Evolutionary conservation across 1,139 yeast species (phyloP), one percentile per base, ranked within the genome.

Genomic region (Geotrichum reessii): DNA sequence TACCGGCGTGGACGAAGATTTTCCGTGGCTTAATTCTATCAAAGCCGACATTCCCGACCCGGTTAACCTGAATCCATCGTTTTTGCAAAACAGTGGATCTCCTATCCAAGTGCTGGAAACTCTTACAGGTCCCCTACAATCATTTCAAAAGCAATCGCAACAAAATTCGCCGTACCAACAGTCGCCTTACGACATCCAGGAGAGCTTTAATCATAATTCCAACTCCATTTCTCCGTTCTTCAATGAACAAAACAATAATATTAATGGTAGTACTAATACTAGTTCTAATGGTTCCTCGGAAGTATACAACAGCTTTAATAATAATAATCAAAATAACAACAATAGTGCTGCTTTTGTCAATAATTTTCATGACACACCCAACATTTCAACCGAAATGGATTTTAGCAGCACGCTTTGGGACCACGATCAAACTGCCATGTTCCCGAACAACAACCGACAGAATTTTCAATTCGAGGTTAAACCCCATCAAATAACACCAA

Each of bases 401-500:
- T 53, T 50, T 17, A 56, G 48, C 48, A 51, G 52, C 53, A 37
- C 53, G 47, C 52, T 58, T 17, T 57, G 53, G 52, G 56, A 57
- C 31, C 55, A 57, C 14, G 64, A 62, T 17, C 58, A 55, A 44
- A 50, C 53, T 9, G 50, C 55, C 37, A 55, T 50, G 54, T 50
- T 56, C 48, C 55, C 44, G 46, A 50, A 55, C 52, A 51, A 52
- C 17, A 14, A 42, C 33, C 25, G 56, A 9, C 19, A 47, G 19
- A 47, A 31, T 25, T 48, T 53, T 47, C 56, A 47, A 31, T 53
- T 53, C 46, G 47, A 47, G 21, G 28, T 42, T 22, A 51, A 47
- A 42, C 42, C 56, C 14, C 28, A 40, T 22, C 27, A 42, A 79
- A 81, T 63, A 84, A 86, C 69, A 82, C 95, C 95, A 67, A 89